These are phyloP conservation scores for Diaporthe citrichinensis DNA, from an alignment of 2,329 filamentous ascomycete genomes.

Conservation along the genomic window DNA sequence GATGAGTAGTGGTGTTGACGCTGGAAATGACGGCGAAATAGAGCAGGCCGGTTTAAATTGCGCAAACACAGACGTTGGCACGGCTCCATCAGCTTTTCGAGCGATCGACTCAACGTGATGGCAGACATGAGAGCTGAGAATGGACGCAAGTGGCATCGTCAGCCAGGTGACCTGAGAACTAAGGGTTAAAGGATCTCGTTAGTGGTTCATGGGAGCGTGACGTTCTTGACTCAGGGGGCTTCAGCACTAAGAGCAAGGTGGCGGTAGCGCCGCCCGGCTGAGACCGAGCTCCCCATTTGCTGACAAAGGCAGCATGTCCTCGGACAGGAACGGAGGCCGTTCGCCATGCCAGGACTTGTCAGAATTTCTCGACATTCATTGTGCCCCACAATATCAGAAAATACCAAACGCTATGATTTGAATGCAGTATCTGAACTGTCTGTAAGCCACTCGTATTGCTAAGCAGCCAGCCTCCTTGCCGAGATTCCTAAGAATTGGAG, in stretches of 20 bases:
- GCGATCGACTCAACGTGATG: background rate
- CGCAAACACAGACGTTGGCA: background rate
- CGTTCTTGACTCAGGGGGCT: slow-evolving; percentile 11
- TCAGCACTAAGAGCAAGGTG: background rate
- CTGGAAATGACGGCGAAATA: background rate
- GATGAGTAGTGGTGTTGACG: background rate
- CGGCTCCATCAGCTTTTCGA: background rate
- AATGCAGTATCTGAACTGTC: background rate
- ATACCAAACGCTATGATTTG: background rate
- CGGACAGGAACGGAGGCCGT: background rate
- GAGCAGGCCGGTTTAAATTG: background rate
- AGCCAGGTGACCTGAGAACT: background rate
- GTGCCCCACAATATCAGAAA: too few relatives aligned
- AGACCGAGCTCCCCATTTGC: background rate
- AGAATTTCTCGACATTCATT: background rate
- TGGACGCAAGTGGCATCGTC: background rate
- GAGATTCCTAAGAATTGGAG: background rate
- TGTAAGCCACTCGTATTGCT: too few relatives aligned
- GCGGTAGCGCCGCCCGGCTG: background rate
- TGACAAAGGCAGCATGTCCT: background rate
- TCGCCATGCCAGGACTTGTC: background rate
- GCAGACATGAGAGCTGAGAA: background rate
- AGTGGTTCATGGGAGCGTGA: background rate
- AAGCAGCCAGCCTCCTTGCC: background rate
- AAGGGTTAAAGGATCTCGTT: background rate